Percentiles rank a stretch among this genome's conserved stretches.
Evolutionary conservation across 2,329 filamentous ascomycete species (phyloP).

Genomic region (Colletotrichum filicis): DNA sequence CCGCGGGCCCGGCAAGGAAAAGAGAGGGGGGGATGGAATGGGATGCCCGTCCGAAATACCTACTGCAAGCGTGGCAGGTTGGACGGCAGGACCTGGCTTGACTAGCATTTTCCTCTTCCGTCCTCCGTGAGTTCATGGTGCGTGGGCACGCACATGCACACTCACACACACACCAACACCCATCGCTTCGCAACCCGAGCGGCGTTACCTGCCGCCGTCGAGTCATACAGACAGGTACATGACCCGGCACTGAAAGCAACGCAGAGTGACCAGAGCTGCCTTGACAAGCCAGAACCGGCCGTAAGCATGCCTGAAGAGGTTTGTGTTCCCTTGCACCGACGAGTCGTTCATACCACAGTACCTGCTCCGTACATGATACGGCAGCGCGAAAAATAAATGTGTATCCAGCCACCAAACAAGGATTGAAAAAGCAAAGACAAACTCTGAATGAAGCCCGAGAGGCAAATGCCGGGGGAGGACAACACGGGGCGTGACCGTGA

Average conservation of each 20-base stretch:
- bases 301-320: neutral
- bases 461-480: constrained; percentile 3
- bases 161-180: neutral
- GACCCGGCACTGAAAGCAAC: neutral
- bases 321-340: neutral
- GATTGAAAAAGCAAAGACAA: neutral
- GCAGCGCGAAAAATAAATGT: neutral
- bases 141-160: neutral
- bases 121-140: neutral
- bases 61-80: constrained; percentile 25
- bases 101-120: neutral
- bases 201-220: neutral
- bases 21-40: neutral
- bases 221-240: neutral
- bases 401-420: neutral
- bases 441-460: constrained; percentile 9
- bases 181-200: neutral
- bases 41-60: constrained; percentile 21
- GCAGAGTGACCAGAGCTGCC: too few relatives aligned
- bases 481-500: neutral
- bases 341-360: neutral
- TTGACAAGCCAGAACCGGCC: neutral
- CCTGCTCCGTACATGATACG: neutral
- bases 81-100: constrained; percentile 22
- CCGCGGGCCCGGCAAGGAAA: constrained; percentile 24